Evolutionary conservation across 495 filamentous ascomycete genomes (phyloP).

Genomic region (Lasiosphaeria miniovina): DNA sequence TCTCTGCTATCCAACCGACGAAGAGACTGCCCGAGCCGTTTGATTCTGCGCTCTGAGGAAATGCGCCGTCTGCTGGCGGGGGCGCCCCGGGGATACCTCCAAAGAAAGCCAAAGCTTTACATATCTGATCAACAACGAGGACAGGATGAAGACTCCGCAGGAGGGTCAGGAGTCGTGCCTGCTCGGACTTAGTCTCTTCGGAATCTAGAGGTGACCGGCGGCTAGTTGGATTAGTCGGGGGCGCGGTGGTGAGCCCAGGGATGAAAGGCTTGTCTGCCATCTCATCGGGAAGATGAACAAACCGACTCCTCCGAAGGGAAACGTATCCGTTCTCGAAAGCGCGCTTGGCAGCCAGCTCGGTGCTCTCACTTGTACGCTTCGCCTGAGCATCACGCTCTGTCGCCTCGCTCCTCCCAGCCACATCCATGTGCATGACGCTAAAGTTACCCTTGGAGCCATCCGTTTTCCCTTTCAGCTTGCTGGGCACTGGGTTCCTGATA

Average conservation of each 20-base stretch:
- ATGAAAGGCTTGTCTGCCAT: slow-evolving; percentile 24
- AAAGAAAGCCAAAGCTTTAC: slow-evolving; percentile 57
- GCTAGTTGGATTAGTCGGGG: slow-evolving; percentile 7
- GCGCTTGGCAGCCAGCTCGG: slow-evolving; percentile 48
- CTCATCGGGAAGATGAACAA: slow-evolving; percentile 33
- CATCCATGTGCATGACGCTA: slow-evolving; percentile 56
- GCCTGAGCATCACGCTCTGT: slow-evolving; percentile 50
- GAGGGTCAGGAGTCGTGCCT: slow-evolving; percentile 52
- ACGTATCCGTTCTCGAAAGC: slow-evolving; percentile 51
- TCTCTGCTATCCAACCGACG: slow-evolving; percentile 57
- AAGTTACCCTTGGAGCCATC: slow-evolving; percentile 57
- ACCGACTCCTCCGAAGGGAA: slow-evolving; percentile 45
- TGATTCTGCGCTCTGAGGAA: slow-evolving; percentile 52
- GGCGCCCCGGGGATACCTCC: slow-evolving; percentile 55
- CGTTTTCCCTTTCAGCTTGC: slow-evolving; percentile 56
- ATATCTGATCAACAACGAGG: slow-evolving; percentile 55
- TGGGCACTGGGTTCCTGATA: slow-evolving; percentile 55
- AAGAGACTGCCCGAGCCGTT: slow-evolving; percentile 55
- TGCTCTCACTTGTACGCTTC: slow-evolving; percentile 56
- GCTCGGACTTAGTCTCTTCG: slow-evolving; percentile 52
- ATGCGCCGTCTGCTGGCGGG: slow-evolving; percentile 48
- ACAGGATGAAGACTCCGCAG: slow-evolving; percentile 50
- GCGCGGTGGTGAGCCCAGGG: slow-evolving; percentile 5
- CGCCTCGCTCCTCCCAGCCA: slow-evolving; percentile 39
- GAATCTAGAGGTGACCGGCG: slow-evolving; percentile 35